A percentile compares a stretch with the other conserved stretches of the same genome.
phyloP scores from a whole-genome alignment of 768 basidiomycete species.

The Rhizopogon vesiculosus region DNA sequence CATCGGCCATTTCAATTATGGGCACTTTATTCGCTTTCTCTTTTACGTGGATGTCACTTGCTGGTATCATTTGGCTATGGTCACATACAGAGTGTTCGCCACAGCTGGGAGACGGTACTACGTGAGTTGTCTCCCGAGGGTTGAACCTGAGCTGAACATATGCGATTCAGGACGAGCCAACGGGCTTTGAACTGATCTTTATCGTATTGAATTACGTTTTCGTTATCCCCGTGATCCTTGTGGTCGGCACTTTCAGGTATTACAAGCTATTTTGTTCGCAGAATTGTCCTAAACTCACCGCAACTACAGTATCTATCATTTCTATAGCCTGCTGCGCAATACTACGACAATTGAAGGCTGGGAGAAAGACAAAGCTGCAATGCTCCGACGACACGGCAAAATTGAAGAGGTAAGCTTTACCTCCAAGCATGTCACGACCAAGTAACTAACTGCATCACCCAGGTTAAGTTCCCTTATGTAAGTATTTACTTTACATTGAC shows the following conservation, averaged over 20 bases:
- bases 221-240: constrained; percentile 80
- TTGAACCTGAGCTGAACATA: not conserved
- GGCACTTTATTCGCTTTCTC: constrained; percentile 85
- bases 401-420: constrained; percentile 59
- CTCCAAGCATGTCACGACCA: not conserved
- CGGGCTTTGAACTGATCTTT: constrained; percentile 67
- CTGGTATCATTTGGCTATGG: constrained; percentile 81
- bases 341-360: constrained; percentile 95
- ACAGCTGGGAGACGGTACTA: constrained; percentile 43
- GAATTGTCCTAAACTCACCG: constrained; percentile 5
- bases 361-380: constrained; percentile 95
- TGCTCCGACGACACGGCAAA: constrained; percentile 78
- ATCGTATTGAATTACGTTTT: constrained; percentile 85
- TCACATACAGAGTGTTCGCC: constrained; percentile 58
- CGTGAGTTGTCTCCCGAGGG: constrained; percentile 33
- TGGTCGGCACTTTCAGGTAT: constrained; percentile 90
- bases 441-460: not conserved
- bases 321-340: constrained; percentile 71
- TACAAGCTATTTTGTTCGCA: constrained; percentile 1
- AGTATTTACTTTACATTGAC: constrained; percentile 16
- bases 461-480: constrained; percentile 95
- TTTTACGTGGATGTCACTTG: constrained; percentile 92
- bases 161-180: constrained; percentile 57
- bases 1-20: constrained; percentile 89
- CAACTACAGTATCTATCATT: constrained; percentile 73